Evolutionary conservation across 176 grass and related monocot genomes (phyloP).

Genomic region (Metroxylon sagu): DNA sequence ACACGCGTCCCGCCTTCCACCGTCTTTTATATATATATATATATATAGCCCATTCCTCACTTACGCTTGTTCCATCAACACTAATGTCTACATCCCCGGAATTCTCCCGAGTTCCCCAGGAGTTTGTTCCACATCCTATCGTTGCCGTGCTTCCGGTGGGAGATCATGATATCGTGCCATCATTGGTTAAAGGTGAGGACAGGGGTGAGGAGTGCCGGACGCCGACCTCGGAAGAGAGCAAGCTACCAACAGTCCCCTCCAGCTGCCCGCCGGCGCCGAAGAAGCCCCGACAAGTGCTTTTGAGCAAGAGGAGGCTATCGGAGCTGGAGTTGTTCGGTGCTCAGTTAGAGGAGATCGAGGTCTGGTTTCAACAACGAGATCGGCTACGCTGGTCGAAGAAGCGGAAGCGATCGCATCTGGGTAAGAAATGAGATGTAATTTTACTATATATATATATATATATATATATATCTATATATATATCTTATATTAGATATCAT

Average conservation of each 20-base stretch:
- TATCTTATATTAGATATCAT: too few species aligned
- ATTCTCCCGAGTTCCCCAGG: slow-evolving; percentile 49
- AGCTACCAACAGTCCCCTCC: slow-evolving; percentile 17
- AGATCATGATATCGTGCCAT: background rate
- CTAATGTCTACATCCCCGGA: slow-evolving; percentile 67
- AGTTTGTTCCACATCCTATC: slow-evolving; percentile 11
- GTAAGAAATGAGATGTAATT: too few species aligned
- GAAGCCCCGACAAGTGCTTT: slow-evolving; percentile 30
- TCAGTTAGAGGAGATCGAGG: slow-evolving; percentile 56
- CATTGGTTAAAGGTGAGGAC: background rate
- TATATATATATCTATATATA: too few species aligned
- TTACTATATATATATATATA: too few species aligned
- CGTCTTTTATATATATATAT: too few species aligned
- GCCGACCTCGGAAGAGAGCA: slow-evolving; percentile 45
- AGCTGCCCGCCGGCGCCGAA: slow-evolving; percentile 65
- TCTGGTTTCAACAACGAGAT: slow-evolving; percentile 29
- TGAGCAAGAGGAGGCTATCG: slow-evolving; percentile 65
- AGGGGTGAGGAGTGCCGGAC: slow-evolving; percentile 36
- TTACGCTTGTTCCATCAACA: background rate
- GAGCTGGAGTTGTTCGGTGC: slow-evolving; percentile 66
- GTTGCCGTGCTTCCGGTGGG: background rate
- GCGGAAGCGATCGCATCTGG: too few species aligned
- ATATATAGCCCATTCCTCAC: too few species aligned
- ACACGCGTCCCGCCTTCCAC: too few species aligned
- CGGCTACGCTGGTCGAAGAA: too few species aligned